Evolutionary conservation across 768 basidiomycete species (phyloP), one percentile per base, ranked within the genome.

Genomic region (Auriscalpium vulgare): DNA sequence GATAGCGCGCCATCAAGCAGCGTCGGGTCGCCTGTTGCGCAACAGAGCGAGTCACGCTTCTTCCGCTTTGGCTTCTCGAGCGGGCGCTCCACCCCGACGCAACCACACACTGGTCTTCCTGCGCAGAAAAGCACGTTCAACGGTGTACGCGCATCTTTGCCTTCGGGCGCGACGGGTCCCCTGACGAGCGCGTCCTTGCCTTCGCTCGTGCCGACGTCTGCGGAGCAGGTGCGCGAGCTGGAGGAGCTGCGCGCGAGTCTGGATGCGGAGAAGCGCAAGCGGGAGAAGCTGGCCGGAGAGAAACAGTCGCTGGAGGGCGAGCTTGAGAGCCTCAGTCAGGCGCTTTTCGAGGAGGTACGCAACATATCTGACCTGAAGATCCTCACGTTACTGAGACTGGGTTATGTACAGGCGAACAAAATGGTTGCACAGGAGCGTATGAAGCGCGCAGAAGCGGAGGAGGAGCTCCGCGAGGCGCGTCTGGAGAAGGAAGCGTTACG

Each of bases 381-480:
- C 21, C 43, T 47, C 14, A 47, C 44, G 17, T 47, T n/a, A 36
- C 57, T 47, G 38, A 51, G 13, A 37, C 55, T 54, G n/a, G 21
- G 17, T 23, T 37, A 37, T 35, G 17, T 54, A 10, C 60, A 90
- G 88, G 91, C 91, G 7, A 93, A 93, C 68, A 89, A 87, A 61
- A 93, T 94, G 91, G 91, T 93, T 3, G 80, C 86, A 9, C 76
- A 76, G 0, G 91, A 93, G 62, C 81, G 91, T 13, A 83, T 81
- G 60, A 80, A 77, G 63, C 78, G 81, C 29, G 85, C 85, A 2
- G 88, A 89, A 63, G 78, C 81, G 1, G 85, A 89, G 65, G 87
- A 88, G 57, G 81, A 91, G 64, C 73, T 92, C 29, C 76, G 74
- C 29, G 82, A 85, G 59, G 71, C 80, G 1, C 73, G 70, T 35